These are phyloP conservation scores for Barnettozyma pratensis DNA, from an alignment of 805 yeast genomes.

Conservation along the genomic window DNA sequence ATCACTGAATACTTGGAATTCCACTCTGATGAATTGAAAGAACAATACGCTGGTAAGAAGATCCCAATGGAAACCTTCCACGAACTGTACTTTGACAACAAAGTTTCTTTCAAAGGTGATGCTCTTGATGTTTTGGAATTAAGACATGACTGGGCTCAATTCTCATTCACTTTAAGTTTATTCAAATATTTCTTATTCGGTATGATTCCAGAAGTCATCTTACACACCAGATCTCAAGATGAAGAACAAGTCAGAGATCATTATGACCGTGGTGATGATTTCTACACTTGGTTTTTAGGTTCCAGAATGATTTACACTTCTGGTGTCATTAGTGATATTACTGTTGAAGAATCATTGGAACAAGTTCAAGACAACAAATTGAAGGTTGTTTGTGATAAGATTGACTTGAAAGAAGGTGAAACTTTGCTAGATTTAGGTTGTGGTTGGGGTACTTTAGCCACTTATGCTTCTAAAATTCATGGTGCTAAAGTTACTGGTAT, in stretches of 20 bases:
- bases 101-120: constrained; percentile 86
- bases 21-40: constrained; percentile 65
- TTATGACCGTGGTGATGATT: constrained; percentile 94
- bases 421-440: constrained; percentile 81
- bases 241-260: constrained; percentile 96
- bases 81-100: constrained; percentile 76
- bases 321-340: constrained; percentile 73
- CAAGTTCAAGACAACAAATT: constrained; percentile 86
- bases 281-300: constrained; percentile 90
- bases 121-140: constrained; percentile 76
- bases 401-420: constrained; percentile 68
- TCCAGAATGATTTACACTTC: constrained; percentile 93
- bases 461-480: constrained; percentile 74
- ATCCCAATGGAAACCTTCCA: constrained; percentile 93
- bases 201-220: constrained; percentile 86
- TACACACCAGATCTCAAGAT: constrained; percentile 91
- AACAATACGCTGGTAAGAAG: constrained; percentile 69
- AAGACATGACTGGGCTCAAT: constrained; percentile 89
- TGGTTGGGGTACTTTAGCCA: constrained; percentile 94
- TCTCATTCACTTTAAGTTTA: constrained; percentile 69
- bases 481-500: constrained; percentile 88
- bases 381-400: constrained; percentile 82
- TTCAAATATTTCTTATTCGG: constrained; percentile 80
- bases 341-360: constrained; percentile 67
- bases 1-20: constrained; percentile 76